Conservation (phyloP, 1,284 basidiomycete species). For the Boletus smithii region DNA sequence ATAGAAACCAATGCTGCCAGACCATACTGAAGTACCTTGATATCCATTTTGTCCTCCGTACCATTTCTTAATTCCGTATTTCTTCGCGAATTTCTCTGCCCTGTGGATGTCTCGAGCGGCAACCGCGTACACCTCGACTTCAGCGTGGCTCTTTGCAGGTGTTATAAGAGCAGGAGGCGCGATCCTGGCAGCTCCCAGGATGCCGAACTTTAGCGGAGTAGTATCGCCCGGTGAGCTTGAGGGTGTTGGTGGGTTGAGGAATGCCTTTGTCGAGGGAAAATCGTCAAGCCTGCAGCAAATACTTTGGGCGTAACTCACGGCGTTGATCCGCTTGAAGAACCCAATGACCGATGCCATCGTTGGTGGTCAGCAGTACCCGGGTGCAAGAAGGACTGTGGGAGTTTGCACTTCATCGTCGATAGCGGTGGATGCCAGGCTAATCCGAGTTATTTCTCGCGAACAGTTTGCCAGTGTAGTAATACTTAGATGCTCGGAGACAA, state of each 20-base stretch:
- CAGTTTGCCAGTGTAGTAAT: no score
- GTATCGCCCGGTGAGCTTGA: not conserved
- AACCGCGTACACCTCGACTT: slow-evolving; percentile 56
- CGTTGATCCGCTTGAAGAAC: slow-evolving; percentile 22
- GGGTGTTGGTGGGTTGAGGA: slow-evolving; percentile 20
- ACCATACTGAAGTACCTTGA: slow-evolving; percentile 42
- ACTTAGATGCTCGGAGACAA: no score
- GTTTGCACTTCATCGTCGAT: no score
- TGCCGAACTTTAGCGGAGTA: slow-evolving; percentile 50
- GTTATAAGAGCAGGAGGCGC: slow-evolving; percentile 54
- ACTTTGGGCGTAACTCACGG: slow-evolving; percentile 19
- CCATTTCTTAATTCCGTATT: slow-evolving; percentile 51
- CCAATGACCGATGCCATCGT: slow-evolving; percentile 23
- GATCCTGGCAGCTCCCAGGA: slow-evolving; percentile 65
- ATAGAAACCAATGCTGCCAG: not conserved
- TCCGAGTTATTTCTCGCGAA: no score
- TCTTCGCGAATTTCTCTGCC: slow-evolving; percentile 55
- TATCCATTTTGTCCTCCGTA: slow-evolving; percentile 53
- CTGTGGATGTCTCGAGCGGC: slow-evolving; percentile 56
- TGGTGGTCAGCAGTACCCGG: not conserved
- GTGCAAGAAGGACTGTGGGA: no score
- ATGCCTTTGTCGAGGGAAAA: slow-evolving; percentile 14
- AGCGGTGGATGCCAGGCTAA: no score
- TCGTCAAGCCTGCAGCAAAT: not conserved
- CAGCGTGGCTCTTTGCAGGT: slow-evolving; percentile 56